Base-by-base conservation (phyloP, 2,329 filamentous ascomycete species). In the Colletotrichum sansevieriae region DNA sequence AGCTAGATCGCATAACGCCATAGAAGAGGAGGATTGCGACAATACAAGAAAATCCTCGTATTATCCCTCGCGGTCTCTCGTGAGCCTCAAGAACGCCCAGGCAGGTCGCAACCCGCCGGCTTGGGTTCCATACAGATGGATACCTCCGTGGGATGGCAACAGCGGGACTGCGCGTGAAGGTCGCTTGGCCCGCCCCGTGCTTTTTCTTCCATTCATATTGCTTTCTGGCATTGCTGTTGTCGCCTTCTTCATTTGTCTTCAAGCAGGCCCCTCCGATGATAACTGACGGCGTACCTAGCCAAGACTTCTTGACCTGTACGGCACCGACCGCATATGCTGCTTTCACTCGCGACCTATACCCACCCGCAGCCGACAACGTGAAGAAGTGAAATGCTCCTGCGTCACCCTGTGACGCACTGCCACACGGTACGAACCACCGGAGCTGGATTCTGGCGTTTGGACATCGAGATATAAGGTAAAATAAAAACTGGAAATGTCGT, bases 1-100 rank as follows among this genome's bases (percentile, higher is more conserved):
- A 29, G 46, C 33, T 59, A 55, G 61, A 33, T 12, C 46, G 61
- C 47, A 65, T 56, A 65, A 68, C 65, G 62, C 41, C 46, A 68
- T 68, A 37, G 47, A 49, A 33, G n/a, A 41, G 25, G 33, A 51
- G n/a, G 13, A 65, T 65, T 33, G 55, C 65, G 65, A 65, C 55
- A 37, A 18, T n/a, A 18, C 12, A 56, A 20, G 29, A 25, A 5
- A 25, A 25, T 25, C n/a, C 61, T 67, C 52, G 52, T 68, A 54
- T 52, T 64, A 18, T 52, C 43, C 20, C 58, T 25, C 20, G 18
- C 15, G 47, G 20, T 13, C 29, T 15, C 8, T 47, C 18, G 33
- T 46, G 35, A 37, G 35, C 18, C 20, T 63, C 25, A 18, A 18
- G 35, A 51, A 33, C n/a, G 41, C n/a, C 33, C 55, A 35, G 20